Evolutionary conservation across 331 rosid species (phyloP), one percentile per base, ranked within the genome.

Genomic region (Pyracantha coccinea): DNA sequence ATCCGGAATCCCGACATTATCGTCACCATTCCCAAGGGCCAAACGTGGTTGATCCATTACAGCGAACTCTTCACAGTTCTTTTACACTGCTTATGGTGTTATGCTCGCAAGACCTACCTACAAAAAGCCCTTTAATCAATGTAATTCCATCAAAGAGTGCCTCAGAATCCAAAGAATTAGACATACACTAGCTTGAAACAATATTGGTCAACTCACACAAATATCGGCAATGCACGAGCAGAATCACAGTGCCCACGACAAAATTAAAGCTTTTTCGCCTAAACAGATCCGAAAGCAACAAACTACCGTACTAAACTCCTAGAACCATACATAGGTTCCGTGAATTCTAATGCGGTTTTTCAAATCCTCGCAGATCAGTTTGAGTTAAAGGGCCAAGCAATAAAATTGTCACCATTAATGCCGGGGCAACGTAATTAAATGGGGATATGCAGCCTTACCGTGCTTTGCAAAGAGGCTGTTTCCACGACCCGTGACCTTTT

Each of bases 1-100:
- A 68, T 95, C 99, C 0, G 97, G 99, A 77, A 95, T 90, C 66
- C 97, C 97, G 11, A 70, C 84, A 72, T 80, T 86, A 38, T 95
- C 99, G 23, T 92, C 99, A 14, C 83, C 86, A 71, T 79, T 84
- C 45, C 87, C 88, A 2, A 86, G 78, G 29, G 74, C 17, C 32
- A 89, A 82, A 76, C 85, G 88, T 8, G 80, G 76, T 24, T 78
- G 79, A 82, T 93, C 97, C 97, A 93, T 93, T 52, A 44, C 53
- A 24, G 13, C 31, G 11, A 68, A 15, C 76, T 72, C 76, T n/a
- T 16, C 5, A 57, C 12, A 1, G 4, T 32, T 25, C 19, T 15
- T 29, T 17, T 4, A 8, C 23, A 63, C 68, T 29, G 44, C 68
- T 29, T 63, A 59, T 2, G 1, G 17, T 41, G 19, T 13, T 33